phyloP scores from a whole-genome alignment of 768 basidiomycete genomes.

The Leccinum variicolor region DNA sequence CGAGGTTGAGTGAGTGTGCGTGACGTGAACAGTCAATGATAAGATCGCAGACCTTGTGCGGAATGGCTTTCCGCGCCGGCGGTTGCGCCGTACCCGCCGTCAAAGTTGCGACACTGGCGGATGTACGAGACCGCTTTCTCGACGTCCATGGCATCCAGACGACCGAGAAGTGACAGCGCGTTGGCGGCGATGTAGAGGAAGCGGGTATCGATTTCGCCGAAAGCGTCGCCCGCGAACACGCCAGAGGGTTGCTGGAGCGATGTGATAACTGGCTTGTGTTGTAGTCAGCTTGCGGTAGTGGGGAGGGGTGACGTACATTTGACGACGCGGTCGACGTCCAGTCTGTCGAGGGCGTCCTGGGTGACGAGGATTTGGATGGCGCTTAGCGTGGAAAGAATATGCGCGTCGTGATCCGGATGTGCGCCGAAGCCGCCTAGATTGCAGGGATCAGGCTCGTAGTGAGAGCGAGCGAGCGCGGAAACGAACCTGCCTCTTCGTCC shows the following conservation, averaged over 20 bases:
- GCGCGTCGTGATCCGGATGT: constrained; percentile 91
- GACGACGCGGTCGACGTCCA: constrained; percentile 69
- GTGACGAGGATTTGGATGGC: constrained; percentile 90
- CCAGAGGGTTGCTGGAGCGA: constrained; percentile 85
- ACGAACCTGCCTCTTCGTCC: constrained; percentile 80
- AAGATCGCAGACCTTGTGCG: constrained; percentile 63
- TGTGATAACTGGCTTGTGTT: constrained; percentile 59
- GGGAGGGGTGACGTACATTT: constrained; percentile 51
- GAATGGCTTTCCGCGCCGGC: constrained; percentile 93
- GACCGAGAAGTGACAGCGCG: constrained; percentile 77
- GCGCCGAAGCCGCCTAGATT: constrained; percentile 82
- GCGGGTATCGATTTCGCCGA: constrained; percentile 91
- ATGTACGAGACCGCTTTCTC: constrained; percentile 73
- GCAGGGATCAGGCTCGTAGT: constrained; percentile 1
- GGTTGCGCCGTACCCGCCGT: constrained; percentile 86
- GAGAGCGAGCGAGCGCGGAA: not conserved
- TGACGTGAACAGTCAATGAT: not conserved
- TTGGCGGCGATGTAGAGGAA: constrained; percentile 88
- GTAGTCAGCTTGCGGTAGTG: not conserved
- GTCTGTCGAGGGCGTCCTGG: constrained; percentile 71
- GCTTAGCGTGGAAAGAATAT: constrained; percentile 81
- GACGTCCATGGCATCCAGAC: constrained; percentile 63
- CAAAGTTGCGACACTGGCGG: constrained; percentile 81
- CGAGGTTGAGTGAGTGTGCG: not conserved
- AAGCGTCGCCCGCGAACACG: constrained; percentile 84